A percentile compares a stretch with the other conserved stretches of the same genome.
These are phyloP conservation scores for Sonneratia alba DNA, from an alignment of 345 rosid species.

Conservation along the genomic window DNA sequence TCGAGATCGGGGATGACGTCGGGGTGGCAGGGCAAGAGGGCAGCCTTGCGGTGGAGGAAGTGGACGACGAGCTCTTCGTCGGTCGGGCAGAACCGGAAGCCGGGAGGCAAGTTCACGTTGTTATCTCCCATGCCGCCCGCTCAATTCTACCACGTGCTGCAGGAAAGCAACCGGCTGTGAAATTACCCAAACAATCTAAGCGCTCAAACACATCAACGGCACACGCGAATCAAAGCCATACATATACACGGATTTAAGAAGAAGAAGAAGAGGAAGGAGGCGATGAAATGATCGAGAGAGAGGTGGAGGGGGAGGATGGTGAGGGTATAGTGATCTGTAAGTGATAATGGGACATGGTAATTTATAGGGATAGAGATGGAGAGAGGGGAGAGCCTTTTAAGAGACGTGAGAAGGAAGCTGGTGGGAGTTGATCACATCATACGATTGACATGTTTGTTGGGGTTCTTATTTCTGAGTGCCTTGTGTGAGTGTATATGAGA, in stretches of 20 bases:
- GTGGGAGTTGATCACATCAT: conserved; percentile 16
- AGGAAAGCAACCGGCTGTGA: background rate
- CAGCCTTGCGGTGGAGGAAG: conserved; percentile 84
- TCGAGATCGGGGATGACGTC: conserved; percentile 95
- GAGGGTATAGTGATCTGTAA: conserved; percentile 5
- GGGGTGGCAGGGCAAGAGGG: conserved; percentile 84
- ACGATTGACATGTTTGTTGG: conserved; percentile 1
- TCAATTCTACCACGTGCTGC: background rate
- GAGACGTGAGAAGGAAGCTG: conserved; percentile 45
- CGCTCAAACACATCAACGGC: background rate
- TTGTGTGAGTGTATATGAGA: background rate
- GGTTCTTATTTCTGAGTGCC: conserved; percentile 1
- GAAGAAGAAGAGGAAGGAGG: no score
- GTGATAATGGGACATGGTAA: background rate
- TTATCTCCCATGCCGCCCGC: conserved; percentile 25
- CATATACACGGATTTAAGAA: no score
- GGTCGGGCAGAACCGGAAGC: conserved; percentile 75
- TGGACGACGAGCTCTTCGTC: conserved; percentile 94
- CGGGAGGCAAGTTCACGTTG: conserved; percentile 66
- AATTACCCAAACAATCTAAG: background rate
- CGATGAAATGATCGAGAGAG: background rate
- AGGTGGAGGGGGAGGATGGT: no score
- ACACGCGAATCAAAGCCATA: no score
- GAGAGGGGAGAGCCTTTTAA: background rate
- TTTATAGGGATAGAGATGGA: conserved; percentile 3